Conservation (phyloP, 1,139 yeast species). For the Diutina catenulata region DNA sequence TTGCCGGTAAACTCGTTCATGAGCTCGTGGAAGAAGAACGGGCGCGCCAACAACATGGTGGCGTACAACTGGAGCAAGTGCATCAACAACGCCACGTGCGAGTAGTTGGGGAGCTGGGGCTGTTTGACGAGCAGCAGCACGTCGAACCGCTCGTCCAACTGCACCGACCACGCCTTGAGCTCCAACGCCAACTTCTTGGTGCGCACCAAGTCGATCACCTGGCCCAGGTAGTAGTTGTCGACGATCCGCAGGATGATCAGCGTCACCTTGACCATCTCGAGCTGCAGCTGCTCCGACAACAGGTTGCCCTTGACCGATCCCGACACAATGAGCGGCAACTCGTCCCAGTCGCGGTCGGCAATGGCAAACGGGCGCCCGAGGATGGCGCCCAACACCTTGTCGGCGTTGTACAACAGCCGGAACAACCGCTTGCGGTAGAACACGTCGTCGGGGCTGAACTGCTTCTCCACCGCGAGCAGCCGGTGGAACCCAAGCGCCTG, state of each 20-base stretch:
- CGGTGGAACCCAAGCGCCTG: slow-evolving; percentile 4
- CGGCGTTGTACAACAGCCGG: neutral
- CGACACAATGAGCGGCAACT: neutral
- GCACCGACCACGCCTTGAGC: neutral
- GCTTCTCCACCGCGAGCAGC: neutral
- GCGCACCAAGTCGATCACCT: neutral
- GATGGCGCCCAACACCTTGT: slow-evolving; percentile 2
- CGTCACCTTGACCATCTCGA: slow-evolving; percentile 2
- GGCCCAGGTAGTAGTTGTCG: slow-evolving; percentile 3
- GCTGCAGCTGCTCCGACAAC: slow-evolving; percentile 1
- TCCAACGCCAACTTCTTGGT: neutral
- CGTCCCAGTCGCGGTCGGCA: slow-evolving; percentile 3
- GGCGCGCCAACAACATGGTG: slow-evolving; percentile 6
- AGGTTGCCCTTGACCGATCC: neutral
- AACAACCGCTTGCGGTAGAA: neutral
- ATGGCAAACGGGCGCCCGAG: slow-evolving; percentile 5
- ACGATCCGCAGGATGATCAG: slow-evolving; percentile 1
- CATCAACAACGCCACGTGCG: slow-evolving; percentile 5
- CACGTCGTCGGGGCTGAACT: neutral
- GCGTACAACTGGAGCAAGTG: slow-evolving; percentile 7
- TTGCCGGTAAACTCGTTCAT: slow-evolving; percentile 17
- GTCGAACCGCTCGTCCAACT: slow-evolving; percentile 5
- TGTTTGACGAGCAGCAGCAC: neutral
- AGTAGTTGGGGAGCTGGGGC: neutral
- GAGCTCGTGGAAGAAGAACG: slow-evolving; percentile 16